These are phyloP conservation scores for Setomelanomma holmii DNA, from an alignment of 2,329 filamentous ascomycete genomes.

Conservation along the genomic window DNA sequence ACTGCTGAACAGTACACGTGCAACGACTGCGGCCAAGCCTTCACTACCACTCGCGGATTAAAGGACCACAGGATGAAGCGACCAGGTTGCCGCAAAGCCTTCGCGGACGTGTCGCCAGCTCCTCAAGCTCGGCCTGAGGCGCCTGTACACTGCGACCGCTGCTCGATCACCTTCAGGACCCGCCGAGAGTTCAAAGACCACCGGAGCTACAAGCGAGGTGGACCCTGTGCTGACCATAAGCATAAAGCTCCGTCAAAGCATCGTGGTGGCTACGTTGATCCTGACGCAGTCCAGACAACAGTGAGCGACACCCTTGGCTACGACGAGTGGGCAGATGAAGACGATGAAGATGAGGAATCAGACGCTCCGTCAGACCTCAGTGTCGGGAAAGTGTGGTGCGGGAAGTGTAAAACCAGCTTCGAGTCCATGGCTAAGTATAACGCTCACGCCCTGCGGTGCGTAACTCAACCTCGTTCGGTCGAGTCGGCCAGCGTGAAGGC, in stretches of 20 bases:
- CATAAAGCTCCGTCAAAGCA: conserved; percentile 7
- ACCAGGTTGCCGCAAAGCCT: conserved; percentile 10
- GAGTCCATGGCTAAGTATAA: conserved; percentile 16
- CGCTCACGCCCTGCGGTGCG: conserved; percentile 34
- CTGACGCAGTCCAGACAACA: conserved; percentile 14
- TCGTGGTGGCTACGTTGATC: conserved; percentile 12
- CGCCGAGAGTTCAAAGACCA: conserved; percentile 14
- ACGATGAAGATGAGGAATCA: background rate
- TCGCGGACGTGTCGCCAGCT: background rate
- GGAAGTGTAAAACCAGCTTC: conserved; percentile 30
- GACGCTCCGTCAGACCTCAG: conserved; percentile 12
- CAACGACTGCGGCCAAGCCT: conserved; percentile 9
- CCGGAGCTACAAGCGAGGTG: conserved; percentile 11
- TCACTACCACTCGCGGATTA: conserved; percentile 1
- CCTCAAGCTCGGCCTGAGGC: background rate
- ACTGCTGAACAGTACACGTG: background rate
- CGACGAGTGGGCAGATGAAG: conserved; percentile 7
- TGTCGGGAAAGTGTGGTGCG: conserved; percentile 15
- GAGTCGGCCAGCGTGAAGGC: background rate
- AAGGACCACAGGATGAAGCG: conserved; percentile 13
- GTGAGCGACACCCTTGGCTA: conserved; percentile 5
- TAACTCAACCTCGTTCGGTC: background rate
- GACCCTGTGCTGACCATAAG: conserved; percentile 24
- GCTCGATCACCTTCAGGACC: conserved; percentile 13
- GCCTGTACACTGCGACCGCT: conserved; percentile 18